A percentile compares a stretch with the other conserved stretches of the same genome.
These are phyloP conservation scores for Hypoxylon sp. DNA, from an alignment of 2,329 filamentous ascomycete species.

Conservation along the genomic window DNA sequence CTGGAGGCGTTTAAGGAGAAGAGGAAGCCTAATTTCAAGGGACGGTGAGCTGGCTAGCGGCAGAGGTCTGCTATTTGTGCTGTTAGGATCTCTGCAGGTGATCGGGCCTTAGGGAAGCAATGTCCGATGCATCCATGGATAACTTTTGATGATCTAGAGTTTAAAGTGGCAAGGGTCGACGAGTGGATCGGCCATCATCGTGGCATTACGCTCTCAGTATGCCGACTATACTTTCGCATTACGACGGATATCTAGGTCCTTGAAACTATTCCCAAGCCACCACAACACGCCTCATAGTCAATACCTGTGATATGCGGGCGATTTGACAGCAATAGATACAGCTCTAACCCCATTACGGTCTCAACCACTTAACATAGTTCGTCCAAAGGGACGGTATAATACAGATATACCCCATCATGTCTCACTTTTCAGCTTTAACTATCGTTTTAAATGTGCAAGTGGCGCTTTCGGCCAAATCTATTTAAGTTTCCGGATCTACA, in stretches of 20 bases:
- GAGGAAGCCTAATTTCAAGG: conserved; percentile 72
- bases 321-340: background rate
- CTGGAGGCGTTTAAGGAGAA: conserved; percentile 83
- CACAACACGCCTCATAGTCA: background rate
- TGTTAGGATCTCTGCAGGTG: background rate
- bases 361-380: background rate
- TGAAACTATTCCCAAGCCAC: background rate
- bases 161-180: background rate
- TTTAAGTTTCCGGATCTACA: conserved; percentile 7
- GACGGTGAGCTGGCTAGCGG: conserved; percentile 56
- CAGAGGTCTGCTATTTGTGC: background rate
- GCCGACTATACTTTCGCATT: background rate
- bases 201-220: background rate
- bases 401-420: background rate
- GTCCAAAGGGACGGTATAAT: background rate
- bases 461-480: conserved; percentile 9
- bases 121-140: background rate
- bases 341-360: background rate
- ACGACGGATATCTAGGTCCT: background rate
- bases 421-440: conserved; percentile 1
- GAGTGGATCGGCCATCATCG: background rate
- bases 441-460: conserved; percentile 9
- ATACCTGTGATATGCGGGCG: background rate
- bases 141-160: background rate
- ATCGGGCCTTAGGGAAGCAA: background rate